Evolutionary conservation across 768 basidiomycete species (phyloP), one percentile per base, ranked within the genome.

Genomic region (Phaffia australis): DNA sequence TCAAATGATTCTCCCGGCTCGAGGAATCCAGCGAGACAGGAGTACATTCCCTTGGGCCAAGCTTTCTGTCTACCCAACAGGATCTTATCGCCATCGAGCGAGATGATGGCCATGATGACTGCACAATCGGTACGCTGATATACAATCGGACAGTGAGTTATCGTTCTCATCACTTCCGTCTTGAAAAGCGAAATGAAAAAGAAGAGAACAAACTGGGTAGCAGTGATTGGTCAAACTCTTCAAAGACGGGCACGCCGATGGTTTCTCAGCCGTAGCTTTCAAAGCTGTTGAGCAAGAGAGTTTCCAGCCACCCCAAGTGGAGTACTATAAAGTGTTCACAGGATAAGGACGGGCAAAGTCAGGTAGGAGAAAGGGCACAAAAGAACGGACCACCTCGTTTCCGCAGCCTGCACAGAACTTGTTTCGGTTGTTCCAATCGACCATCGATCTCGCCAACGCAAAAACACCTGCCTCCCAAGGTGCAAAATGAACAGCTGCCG

Each of bases 1-100:
- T 99, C 94, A 70, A 95, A 87, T 0, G 87, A 84, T 75, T 99
- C 94, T 14, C 87, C 92, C 5, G 92, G 90, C 75, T 97, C 94
- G 55, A 93, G 82, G 74, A 97, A 98, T 2, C 94, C 94, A 0
- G 93, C 90, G 32, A 97, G 77, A 56, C 89, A 89, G 1, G 90
- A 93, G 76, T 90, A 95, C 75, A 88, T 87, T 7, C 76, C 74
- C 57, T 74, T 73, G 0, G 77, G 78, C 76, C 78, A 79, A 14
- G 73, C 70, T 64, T 77, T 77, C 64, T 72, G 63, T n/a, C 89
- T 80, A 7, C 95, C 94, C 2, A 99, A 82, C 0, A 99, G 81
- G 60, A 97, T 81, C 75, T 84, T 87, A 56, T 94, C 88, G 5
- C 85, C 84, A 5, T 85, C 82, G 70, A 87, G 82, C 71, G 91